These are phyloP conservation scores for Jamesozyma rosinii DNA, from an alignment of 805 yeast species.

Conservation along the genomic window DNA sequence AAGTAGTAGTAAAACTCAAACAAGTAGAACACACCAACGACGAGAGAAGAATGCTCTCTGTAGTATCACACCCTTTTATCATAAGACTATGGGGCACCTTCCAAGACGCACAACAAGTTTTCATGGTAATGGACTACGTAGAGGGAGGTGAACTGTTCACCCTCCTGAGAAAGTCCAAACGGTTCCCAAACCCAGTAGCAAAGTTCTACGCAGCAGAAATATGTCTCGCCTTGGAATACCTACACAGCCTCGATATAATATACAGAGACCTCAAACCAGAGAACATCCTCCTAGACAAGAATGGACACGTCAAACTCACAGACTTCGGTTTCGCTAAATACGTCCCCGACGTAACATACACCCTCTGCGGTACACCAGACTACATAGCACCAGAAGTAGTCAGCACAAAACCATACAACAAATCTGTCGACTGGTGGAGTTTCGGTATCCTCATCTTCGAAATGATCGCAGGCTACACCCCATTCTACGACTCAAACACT, in stretches of 20 bases:
- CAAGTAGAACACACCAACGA: slow-evolving; percentile 94
- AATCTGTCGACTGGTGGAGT: slow-evolving; percentile 96
- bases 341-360: slow-evolving; percentile 82
- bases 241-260: slow-evolving; percentile 75
- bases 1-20: slow-evolving; percentile 83
- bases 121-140: slow-evolving; percentile 92
- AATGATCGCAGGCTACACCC: slow-evolving; percentile 92
- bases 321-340: slow-evolving; percentile 94
- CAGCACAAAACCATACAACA: slow-evolving; percentile 84
- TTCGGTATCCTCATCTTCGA: slow-evolving; percentile 83
- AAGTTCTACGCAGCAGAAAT: slow-evolving; percentile 93
- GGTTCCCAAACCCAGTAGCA: slow-evolving; percentile 94
- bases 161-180: slow-evolving; percentile 70
- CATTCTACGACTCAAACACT: slow-evolving; percentile 84
- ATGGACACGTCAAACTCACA: slow-evolving; percentile 87
- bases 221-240: slow-evolving; percentile 68
- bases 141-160: slow-evolving; percentile 92
- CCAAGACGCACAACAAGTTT: slow-evolving; percentile 72
- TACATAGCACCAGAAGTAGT: slow-evolving; percentile 95
- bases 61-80: slow-evolving; percentile 81
- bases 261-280: slow-evolving; percentile 92
- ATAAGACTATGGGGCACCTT: slow-evolving; percentile 95
- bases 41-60: slow-evolving; percentile 75
- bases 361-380: slow-evolving; percentile 91
- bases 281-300: slow-evolving; percentile 73